Evolutionary conservation across 2,329 filamentous ascomycete species (phyloP), one percentile per base, ranked within the genome.

Genomic region (Paracoccidioides brasiliensis): DNA sequence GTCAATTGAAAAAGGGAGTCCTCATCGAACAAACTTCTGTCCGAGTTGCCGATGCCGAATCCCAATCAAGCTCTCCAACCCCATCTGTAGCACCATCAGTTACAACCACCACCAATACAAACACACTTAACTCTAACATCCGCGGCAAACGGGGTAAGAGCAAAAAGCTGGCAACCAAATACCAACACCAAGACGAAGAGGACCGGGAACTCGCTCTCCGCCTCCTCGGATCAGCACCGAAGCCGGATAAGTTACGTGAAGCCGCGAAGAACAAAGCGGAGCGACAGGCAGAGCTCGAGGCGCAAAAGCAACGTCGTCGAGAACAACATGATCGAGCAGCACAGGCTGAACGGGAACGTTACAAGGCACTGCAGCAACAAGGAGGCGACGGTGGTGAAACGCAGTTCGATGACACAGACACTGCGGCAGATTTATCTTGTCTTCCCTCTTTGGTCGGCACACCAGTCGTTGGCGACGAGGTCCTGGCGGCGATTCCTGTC

Each of bases 141-240:
- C 83, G 90, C 56, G 89, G 90, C 35, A 89, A 94, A 69, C 83
- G 81, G 56, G 80, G 79, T 57, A 95, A 95, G 68, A 83, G 84
- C 45, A 95, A 94, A 75, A 95, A 93, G 69, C 83, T 88, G 1
- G 88, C 88, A 3, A 76, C 81, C 57, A 96, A 95, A 69, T 98
- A 98, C 72, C 91, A 86, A 48, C 77, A 94, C 63, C 93, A 97
- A 76, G 91, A 97, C 63, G 90, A 95, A 55, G 91, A 95, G 70
- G 93, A 98, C 65, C 88, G 90, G 10, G 81, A 80, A 5, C 80
- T 90, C 0, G 89, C 90, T 37, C 86, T 96, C 70, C 79, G 83
- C 30, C 78, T 97, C n/a, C 82, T 95, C n/a, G 93, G 93, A 42
- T 84, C 88, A 1, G 75, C 79, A 57, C 67, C 58, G 65, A 66